These are phyloP conservation scores for Chondrostereum purpureum DNA, from an alignment of 1,284 basidiomycete species.

Conservation along the genomic window DNA sequence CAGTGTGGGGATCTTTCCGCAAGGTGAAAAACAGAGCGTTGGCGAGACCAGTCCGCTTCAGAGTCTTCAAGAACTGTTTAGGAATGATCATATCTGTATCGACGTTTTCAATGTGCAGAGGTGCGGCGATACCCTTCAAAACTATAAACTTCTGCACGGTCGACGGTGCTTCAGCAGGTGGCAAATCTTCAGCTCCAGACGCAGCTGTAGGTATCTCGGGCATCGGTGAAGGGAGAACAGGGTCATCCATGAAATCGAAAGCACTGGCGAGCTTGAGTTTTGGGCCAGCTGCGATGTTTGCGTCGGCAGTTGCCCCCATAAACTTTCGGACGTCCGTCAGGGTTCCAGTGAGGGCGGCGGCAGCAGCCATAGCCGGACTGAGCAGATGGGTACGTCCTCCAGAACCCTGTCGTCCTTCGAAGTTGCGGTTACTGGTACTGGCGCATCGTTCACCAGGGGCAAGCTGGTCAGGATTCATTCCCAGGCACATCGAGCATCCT, in stretches of 20 bases:
- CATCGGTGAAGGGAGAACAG: constrained; percentile 60
- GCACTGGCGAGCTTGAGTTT: constrained; percentile 66
- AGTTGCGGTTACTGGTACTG: constrained; percentile 95
- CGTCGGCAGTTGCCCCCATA: constrained; percentile 45
- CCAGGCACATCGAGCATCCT: constrained; percentile 96
- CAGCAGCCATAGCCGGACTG: constrained; percentile 94
- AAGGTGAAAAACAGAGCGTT: constrained; percentile 83
- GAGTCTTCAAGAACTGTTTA: constrained; percentile 92
- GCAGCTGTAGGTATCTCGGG: constrained; percentile 32
- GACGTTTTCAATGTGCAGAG: constrained; percentile 88
- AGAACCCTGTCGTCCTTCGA: constrained; percentile 89
- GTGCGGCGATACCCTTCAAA: constrained; percentile 81
- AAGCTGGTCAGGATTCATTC: constrained; percentile 97
- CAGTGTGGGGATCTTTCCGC: constrained; percentile 76
- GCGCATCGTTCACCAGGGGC: constrained; percentile 89
- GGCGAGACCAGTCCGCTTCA: constrained; percentile 91
- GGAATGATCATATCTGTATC: constrained; percentile 98
- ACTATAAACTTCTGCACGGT: constrained; percentile 73
- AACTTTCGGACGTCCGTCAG: constrained; percentile 87
- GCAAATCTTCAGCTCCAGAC: constrained; percentile 30
- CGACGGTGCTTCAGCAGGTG: constrained; percentile 49
- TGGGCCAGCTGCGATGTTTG: constrained; percentile 36
- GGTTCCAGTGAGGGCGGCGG: constrained; percentile 85
- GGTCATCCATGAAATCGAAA: constrained; percentile 73
- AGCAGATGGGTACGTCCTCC: constrained; percentile 91